These are phyloP conservation scores for Leccinum boreale DNA, from an alignment of 768 basidiomycete species.

Conservation along the genomic window DNA sequence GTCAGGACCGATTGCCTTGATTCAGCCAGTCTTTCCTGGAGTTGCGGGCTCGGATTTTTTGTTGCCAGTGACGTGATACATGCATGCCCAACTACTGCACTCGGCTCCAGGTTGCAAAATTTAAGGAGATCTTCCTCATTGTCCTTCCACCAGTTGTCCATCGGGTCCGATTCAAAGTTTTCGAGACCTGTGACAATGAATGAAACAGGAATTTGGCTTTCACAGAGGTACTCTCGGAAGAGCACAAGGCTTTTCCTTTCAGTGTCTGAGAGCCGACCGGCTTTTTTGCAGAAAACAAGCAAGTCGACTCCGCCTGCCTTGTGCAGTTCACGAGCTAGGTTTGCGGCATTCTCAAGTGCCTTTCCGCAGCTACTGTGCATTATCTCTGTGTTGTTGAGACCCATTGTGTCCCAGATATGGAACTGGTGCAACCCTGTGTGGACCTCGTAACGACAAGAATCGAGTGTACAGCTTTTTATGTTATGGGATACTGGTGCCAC, in stretches of 20 bases:
- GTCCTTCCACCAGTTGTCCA: constrained; percentile 33
- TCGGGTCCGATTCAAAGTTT: constrained; percentile 1
- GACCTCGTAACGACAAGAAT: constrained; percentile 20
- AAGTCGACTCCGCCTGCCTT: constrained; percentile 35
- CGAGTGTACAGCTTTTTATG: constrained; percentile 32
- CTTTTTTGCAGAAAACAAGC: constrained; percentile 35
- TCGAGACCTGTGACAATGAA: constrained; percentile 40
- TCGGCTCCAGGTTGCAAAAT: constrained; percentile 4
- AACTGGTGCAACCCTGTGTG: constrained; percentile 19
- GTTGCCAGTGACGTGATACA: constrained; percentile 26
- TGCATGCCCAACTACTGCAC: constrained; percentile 22
- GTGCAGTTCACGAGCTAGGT: constrained; percentile 28
- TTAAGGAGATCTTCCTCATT: constrained; percentile 15
- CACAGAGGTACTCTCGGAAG: constrained; percentile 39
- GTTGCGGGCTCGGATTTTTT: background rate
- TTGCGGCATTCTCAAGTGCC: constrained; percentile 24
- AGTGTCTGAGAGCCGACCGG: constrained; percentile 27
- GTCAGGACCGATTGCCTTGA: constrained; percentile 16
- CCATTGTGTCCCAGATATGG: constrained; percentile 31
- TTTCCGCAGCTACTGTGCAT: background rate
- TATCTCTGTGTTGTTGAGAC: constrained; percentile 18
- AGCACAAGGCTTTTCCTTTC: constrained; percentile 31
- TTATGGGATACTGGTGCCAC: constrained; percentile 16
- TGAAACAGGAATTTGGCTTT: constrained; percentile 33
- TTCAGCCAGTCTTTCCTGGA: constrained; percentile 2